Conservation (phyloP, 345 rosid species). For the Eucalyptus tenuipes region DNA sequence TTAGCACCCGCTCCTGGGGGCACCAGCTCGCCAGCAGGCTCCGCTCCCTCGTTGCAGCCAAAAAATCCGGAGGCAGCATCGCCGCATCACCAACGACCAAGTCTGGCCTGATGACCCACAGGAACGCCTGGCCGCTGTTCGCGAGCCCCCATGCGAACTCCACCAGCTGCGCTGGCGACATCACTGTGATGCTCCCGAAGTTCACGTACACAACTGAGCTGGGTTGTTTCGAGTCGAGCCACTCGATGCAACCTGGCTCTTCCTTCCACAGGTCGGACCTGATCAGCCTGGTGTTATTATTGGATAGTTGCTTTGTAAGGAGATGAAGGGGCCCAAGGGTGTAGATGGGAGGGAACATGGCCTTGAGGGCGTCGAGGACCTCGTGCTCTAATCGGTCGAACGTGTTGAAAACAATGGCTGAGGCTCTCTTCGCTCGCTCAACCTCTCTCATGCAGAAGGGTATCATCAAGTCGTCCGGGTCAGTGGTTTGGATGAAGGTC, state of each 20-base stretch:
- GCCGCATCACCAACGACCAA: conserved; percentile 32
- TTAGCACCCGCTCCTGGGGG: conserved; percentile 39
- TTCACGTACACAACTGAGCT: conserved; percentile 45
- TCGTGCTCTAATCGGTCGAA: conserved; percentile 33
- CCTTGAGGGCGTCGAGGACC: conserved; percentile 3
- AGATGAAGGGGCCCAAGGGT: conserved; percentile 37
- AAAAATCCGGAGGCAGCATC: conserved; percentile 20
- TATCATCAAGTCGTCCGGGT: conserved; percentile 9
- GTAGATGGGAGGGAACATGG: conserved; percentile 28
- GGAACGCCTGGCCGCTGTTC: conserved; percentile 25
- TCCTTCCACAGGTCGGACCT: conserved; percentile 44
- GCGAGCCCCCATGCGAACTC: conserved; percentile 73
- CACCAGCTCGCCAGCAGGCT: conserved; percentile 36
- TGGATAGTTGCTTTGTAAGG: conserved; percentile 1
- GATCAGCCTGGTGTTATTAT: background rate
- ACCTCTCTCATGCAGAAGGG: background rate
- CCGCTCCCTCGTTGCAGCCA: conserved; percentile 11
- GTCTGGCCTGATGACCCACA: conserved; percentile 55
- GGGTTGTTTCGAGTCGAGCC: conserved; percentile 32
- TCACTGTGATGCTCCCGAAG: conserved; percentile 49
- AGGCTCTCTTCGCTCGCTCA: conserved; percentile 14
- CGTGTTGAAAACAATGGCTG: conserved; percentile 40
- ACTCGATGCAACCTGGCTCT: conserved; percentile 25
- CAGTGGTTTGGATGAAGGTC: conserved; percentile 20
- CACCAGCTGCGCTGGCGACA: conserved; percentile 19